phyloP scores from a whole-genome alignment of 352 stramenopile genomes.

The Blastocystis sp. region DNA sequence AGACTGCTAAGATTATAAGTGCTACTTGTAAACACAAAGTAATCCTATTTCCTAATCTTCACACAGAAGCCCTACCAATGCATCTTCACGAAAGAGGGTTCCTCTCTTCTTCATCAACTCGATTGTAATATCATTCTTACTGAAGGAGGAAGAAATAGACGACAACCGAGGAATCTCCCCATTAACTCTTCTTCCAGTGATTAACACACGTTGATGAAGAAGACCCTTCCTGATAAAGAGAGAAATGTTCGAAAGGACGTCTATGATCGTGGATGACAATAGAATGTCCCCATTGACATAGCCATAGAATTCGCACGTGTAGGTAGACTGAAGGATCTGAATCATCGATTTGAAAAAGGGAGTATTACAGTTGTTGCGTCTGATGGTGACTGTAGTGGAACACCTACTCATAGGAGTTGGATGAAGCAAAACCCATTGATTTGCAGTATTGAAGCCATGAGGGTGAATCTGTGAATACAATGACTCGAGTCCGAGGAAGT shows the following conservation, averaged over 20 bases:
- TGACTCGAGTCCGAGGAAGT: background rate
- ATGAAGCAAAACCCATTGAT: background rate
- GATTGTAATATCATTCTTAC: background rate
- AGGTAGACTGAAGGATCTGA: background rate
- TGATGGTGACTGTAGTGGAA: background rate
- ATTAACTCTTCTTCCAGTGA: background rate
- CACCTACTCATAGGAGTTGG: background rate
- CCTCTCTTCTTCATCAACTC: background rate
- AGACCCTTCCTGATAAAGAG: background rate
- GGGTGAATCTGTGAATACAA: background rate
- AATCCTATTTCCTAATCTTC: background rate
- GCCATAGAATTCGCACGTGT: background rate
- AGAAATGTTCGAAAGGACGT: background rate
- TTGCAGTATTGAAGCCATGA: conserved; percentile 30
- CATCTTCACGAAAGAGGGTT: background rate
- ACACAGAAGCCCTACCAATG: background rate
- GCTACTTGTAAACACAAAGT: background rate
- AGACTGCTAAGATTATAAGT: background rate
- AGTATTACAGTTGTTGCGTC: background rate
- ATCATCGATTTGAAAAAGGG: conserved; percentile 23
- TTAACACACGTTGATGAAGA: background rate
- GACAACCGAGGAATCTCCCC: background rate
- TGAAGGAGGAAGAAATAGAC: background rate
- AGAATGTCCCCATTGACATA: conserved; percentile 61
- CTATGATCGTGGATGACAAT: background rate